Evolutionary conservation across 345 rosid genomes (phyloP).

Genomic region (Populus euphratica): DNA sequence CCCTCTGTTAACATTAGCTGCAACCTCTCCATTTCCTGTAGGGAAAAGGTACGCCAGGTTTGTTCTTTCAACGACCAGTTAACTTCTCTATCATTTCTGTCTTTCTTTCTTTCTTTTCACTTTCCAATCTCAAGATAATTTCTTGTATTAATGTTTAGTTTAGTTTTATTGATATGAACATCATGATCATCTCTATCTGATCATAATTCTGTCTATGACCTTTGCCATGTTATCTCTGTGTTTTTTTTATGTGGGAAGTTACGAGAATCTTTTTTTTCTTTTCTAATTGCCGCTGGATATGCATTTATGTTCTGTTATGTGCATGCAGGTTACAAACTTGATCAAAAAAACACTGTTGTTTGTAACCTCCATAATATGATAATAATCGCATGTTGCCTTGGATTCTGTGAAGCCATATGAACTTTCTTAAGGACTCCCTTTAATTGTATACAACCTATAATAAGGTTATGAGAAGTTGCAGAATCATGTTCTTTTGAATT

Average conservation of each 20-base stretch:
- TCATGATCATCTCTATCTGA: too few relatives aligned
- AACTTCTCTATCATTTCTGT: not conserved
- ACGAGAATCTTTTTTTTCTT: not conserved
- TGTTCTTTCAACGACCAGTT: not conserved
- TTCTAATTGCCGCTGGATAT: not conserved
- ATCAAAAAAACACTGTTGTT: too few relatives aligned
- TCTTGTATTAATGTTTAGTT: not conserved
- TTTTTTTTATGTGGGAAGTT: not conserved
- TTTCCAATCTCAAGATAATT: not conserved
- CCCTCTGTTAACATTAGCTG: not conserved
- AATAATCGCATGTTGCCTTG: not conserved
- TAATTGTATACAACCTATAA: not conserved
- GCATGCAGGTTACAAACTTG: too few relatives aligned
- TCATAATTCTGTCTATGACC: too few relatives aligned
- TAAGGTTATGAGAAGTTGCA: not conserved
- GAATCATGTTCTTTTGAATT: not conserved
- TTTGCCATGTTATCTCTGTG: not conserved
- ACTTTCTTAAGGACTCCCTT: not conserved
- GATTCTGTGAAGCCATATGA: not conserved
- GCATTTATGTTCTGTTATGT: not conserved
- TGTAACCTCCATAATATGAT: not conserved
- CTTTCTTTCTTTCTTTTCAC: too few relatives aligned
- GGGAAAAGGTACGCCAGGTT: slow-evolving; percentile 3
- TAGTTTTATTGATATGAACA: too few relatives aligned
- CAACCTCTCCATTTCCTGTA: not conserved